A percentile compares a stretch with the other conserved stretches of the same genome.
These are phyloP conservation scores for Chytriomyces hyalinus DNA, from an alignment of 192 early-diverging fungal genomes.

Conservation along the genomic window DNA sequence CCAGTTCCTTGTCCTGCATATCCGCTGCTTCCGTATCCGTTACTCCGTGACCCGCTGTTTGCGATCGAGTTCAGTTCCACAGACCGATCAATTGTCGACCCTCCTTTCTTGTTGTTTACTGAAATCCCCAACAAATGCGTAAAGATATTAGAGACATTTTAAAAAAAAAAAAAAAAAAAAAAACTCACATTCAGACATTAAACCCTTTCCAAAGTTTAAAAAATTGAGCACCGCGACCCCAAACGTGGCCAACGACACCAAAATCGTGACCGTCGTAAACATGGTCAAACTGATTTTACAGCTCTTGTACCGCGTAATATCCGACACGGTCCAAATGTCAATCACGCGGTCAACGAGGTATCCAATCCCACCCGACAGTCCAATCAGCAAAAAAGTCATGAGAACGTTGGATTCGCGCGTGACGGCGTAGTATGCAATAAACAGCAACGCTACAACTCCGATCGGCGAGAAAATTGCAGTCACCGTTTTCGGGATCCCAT, in stretches of 20 bases:
- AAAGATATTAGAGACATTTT: neutral
- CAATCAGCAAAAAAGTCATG: conserved; percentile 65
- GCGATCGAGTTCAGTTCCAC: neutral
- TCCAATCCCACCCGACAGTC: conserved; percentile 64
- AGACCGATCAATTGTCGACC: neutral
- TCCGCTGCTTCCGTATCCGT: neutral
- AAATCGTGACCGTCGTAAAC: conserved; percentile 64
- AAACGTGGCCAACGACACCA: conserved; percentile 58
- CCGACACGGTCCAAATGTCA: conserved; percentile 58
- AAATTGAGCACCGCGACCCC: conserved; percentile 62
- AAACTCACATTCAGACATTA: conserved; percentile 64
- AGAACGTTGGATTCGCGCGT: conserved; percentile 62
- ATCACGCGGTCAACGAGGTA: conserved; percentile 74
- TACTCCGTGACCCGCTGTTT: neutral
- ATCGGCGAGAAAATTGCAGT: conserved; percentile 54
- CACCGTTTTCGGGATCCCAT: conserved; percentile 22
- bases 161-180: neutral
- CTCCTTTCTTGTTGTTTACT: neutral
- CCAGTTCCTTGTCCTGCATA: too few species aligned
- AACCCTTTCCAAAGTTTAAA: conserved; percentile 69
- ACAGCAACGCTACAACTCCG: conserved; percentile 62
- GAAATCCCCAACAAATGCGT: too few species aligned
- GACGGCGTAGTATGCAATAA: conserved; percentile 70
- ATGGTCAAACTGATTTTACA: conserved; percentile 69
- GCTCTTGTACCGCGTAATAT: conserved; percentile 51